These are phyloP conservation scores for Gautieria morchelliformis DNA, from an alignment of 768 basidiomycete species.

Conservation along the genomic window DNA sequence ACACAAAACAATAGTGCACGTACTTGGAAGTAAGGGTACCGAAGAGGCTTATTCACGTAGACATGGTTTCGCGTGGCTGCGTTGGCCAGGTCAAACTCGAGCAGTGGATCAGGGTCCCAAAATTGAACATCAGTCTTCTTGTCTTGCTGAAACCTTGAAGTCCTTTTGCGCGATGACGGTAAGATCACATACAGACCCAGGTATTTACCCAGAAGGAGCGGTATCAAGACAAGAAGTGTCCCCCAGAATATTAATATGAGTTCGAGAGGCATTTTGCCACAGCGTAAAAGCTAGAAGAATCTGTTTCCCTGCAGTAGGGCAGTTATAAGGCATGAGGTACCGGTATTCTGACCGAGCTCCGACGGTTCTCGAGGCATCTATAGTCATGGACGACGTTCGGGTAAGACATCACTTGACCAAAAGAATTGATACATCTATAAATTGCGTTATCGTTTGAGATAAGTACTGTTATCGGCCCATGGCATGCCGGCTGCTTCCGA, in stretches of 20 bases:
- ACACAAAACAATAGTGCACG: background rate
- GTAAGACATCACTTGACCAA: too few relatives aligned
- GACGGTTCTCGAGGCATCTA: too few relatives aligned
- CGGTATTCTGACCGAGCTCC: too few relatives aligned
- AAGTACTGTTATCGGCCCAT: too few relatives aligned
- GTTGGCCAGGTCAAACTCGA: constrained; percentile 13
- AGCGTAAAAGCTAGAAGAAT: background rate
- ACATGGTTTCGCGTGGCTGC: constrained; percentile 15
- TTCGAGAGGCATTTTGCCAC: background rate
- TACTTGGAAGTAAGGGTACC: constrained; percentile 16
- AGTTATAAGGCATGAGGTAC: too few relatives aligned
- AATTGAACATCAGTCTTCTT: background rate
- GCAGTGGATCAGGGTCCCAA: constrained; percentile 11
- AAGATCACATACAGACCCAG: background rate
- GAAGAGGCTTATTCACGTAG: constrained; percentile 14
- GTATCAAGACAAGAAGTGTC: background rate
- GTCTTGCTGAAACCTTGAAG: background rate
- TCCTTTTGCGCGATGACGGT: background rate
- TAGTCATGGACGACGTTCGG: too few relatives aligned
- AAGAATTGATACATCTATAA: too few relatives aligned
- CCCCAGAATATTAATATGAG: background rate
- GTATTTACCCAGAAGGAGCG: background rate
- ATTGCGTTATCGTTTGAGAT: too few relatives aligned
- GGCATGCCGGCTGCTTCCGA: background rate
- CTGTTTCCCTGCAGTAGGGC: background rate